Conservation (phyloP, 202 grass and related monocot species). For the Panicum virgatum region DNA sequence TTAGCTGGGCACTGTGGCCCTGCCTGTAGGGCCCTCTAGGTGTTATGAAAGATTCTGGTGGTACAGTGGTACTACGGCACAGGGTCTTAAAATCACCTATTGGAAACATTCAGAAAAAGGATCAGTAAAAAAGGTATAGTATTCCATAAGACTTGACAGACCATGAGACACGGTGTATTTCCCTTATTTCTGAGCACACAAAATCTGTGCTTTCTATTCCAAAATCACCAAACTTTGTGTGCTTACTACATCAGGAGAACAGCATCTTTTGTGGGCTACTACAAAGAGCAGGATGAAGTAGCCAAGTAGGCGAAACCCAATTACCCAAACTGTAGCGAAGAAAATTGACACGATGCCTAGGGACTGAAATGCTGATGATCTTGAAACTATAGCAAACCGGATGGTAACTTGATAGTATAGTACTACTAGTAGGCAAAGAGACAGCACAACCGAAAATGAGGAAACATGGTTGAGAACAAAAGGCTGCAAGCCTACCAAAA, state of each 20-base stretch:
- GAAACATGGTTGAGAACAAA: conserved; percentile 25
- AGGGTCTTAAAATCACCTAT: neutral
- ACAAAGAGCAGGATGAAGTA: neutral
- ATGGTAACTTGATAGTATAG: neutral
- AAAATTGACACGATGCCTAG: neutral
- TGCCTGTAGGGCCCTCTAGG: neutral
- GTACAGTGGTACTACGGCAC: neutral
- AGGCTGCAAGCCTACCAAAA: neutral
- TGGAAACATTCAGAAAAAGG: neutral
- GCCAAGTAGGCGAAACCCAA: too few species aligned
- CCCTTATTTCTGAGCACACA: neutral
- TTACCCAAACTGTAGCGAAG: neutral
- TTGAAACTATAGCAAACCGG: neutral
- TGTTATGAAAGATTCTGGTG: conserved; percentile 5
- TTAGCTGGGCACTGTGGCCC: too few species aligned
- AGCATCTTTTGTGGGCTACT: neutral
- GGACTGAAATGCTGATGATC: neutral
- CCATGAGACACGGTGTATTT: neutral
- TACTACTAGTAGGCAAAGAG: neutral
- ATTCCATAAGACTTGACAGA: neutral
- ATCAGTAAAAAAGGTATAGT: neutral
- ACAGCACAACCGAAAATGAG: conserved; percentile 25
- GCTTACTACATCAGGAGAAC: neutral
- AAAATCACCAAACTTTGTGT: neutral
- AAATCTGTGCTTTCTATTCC: neutral